A percentile compares a stretch with the other conserved stretches of the same genome.
These are phyloP conservation scores for Brassica incana DNA, from an alignment of 345 rosid species.

Conservation along the genomic window DNA sequence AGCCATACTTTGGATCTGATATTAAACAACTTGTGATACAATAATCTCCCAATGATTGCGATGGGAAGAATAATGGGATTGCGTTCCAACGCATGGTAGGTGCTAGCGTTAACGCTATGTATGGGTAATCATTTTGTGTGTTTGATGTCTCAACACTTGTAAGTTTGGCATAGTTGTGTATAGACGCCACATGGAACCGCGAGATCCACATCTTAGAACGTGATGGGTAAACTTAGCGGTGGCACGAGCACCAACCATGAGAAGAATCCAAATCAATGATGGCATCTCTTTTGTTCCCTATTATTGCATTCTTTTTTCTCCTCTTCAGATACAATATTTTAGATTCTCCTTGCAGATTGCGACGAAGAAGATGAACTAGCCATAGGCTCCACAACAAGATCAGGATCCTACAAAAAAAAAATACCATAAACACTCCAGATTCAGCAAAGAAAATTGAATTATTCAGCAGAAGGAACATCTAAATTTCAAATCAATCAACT, in stretches of 20 bases:
- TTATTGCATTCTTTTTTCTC: neutral
- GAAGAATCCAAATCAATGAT: slow-evolving; percentile 21
- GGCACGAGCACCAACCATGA: slow-evolving; percentile 17
- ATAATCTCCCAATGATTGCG: neutral
- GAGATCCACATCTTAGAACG: slow-evolving; percentile 15
- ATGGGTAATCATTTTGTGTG: slow-evolving; percentile 1
- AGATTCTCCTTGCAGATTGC: slow-evolving; percentile 48
- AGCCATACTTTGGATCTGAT: neutral
- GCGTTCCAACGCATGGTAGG: neutral
- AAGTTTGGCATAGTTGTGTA: neutral
- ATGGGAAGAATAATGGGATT: neutral
- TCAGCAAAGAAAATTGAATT: neutral
- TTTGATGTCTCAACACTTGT: slow-evolving; percentile 14
- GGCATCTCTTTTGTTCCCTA: neutral
- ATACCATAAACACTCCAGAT: neutral
- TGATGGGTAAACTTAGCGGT: slow-evolving; percentile 3
- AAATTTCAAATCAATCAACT: neutral
- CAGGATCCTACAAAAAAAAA: slow-evolving; percentile 64
- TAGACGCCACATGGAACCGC: slow-evolving; percentile 20
- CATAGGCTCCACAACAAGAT: slow-evolving; percentile 84
- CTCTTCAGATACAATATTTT: neutral
- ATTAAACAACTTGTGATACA: neutral
- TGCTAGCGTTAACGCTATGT: too few relatives aligned
- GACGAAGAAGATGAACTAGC: slow-evolving; percentile 43
- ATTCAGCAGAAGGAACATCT: neutral